A percentile compares a stretch with the other conserved stretches of the same genome.
phyloP scores from a whole-genome alignment of 495 filamentous ascomycete species.

The Lophiotrema nucula region DNA sequence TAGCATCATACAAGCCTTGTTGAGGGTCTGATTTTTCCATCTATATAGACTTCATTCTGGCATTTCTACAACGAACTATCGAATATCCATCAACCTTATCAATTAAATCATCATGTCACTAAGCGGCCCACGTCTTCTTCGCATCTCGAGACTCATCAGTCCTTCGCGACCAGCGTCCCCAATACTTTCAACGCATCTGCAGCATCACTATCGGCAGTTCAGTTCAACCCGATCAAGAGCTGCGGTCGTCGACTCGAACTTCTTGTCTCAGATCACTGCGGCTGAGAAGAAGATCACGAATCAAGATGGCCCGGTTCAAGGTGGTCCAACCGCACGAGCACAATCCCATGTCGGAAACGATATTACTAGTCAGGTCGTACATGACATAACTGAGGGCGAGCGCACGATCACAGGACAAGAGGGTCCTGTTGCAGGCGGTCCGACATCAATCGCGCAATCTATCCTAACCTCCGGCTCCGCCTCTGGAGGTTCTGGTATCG shows the following conservation, averaged over 20 bases:
- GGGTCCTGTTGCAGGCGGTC: neutral
- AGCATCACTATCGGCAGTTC: constrained; percentile 4
- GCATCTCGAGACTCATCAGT: no score
- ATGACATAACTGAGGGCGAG: constrained; percentile 40
- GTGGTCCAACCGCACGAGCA: constrained; percentile 37
- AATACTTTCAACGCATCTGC: no score
- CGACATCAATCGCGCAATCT: constrained; percentile 6
- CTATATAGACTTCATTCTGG: no score
- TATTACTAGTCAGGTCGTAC: constrained; percentile 30
- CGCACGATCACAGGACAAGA: constrained; percentile 22
- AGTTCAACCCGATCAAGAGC: neutral
- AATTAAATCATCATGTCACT: no score
- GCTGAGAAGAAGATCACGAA: constrained; percentile 20
- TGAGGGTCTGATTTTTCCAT: no score
- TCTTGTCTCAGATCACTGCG: constrained; percentile 33
- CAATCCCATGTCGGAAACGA: constrained; percentile 34
- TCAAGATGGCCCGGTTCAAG: constrained; percentile 8
- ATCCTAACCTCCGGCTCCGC: neutral
- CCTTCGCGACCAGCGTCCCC: no score
- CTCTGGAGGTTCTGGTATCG: neutral
- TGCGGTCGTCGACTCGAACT: constrained; percentile 29
- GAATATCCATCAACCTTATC: no score
- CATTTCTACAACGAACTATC: no score
- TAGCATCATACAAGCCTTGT: no score
- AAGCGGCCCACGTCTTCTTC: no score